Evolutionary conservation across 2,329 filamentous ascomycete genomes (phyloP).

Genomic region (Knufia petricola): DNA sequence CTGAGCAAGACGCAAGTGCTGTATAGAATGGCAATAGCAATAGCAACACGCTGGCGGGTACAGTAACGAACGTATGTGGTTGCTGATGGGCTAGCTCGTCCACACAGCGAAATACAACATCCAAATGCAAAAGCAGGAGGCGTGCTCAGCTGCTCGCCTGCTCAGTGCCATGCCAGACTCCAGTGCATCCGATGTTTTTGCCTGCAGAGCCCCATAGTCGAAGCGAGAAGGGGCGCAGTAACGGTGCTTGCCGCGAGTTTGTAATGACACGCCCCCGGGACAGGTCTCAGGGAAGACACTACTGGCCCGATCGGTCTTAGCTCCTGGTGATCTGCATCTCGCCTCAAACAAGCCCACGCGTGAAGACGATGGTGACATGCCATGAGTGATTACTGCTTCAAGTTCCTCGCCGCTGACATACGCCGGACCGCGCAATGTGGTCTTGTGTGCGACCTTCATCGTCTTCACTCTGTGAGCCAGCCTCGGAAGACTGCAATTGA

Average conservation of each 20-base stretch:
- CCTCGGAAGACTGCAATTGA: too few species aligned
- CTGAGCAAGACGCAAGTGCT: not conserved
- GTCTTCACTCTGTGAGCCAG: too few species aligned
- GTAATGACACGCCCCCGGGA: conserved; percentile 3
- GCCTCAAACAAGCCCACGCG: conserved; percentile 9
- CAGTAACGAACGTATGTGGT: conserved; percentile 4
- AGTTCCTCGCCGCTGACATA: not conserved
- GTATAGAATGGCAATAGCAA: too few species aligned
- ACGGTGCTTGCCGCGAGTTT: not conserved
- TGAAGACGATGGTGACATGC: not conserved
- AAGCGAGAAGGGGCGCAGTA: conserved; percentile 8
- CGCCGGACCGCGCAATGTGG: not conserved
- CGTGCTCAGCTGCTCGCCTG: not conserved
- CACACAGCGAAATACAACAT: not conserved
- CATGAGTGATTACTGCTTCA: not conserved
- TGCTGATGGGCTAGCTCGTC: not conserved
- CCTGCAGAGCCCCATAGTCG: not conserved
- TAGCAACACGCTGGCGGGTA: not conserved
- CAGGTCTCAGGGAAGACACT: not conserved
- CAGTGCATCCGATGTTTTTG: not conserved
- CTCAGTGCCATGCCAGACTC: too few species aligned
- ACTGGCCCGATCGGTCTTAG: not conserved
- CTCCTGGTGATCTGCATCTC: conserved; percentile 3
- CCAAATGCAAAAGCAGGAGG: not conserved
- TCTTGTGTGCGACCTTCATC: not conserved